These are phyloP conservation scores for Cicer judaicum DNA, from an alignment of 306 rosid species.

Conservation along the genomic window DNA sequence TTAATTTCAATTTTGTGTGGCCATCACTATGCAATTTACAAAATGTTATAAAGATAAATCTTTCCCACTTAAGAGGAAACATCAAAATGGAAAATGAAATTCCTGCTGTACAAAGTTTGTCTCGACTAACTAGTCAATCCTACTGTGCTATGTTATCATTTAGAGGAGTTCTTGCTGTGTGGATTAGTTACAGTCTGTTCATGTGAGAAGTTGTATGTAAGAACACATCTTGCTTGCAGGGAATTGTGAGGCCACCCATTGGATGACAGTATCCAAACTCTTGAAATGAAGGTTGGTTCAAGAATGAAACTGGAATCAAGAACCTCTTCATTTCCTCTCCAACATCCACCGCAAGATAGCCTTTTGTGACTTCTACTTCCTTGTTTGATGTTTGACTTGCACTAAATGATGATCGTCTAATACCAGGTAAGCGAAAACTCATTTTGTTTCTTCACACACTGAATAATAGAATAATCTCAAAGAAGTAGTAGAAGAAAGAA, in stretches of 20 bases:
- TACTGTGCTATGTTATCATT: background rate
- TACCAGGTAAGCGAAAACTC: conserved; percentile 47
- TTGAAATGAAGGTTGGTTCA: conserved; percentile 53
- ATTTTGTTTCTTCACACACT: conserved; percentile 33
- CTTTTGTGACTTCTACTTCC: conserved; percentile 51
- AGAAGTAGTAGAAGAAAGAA: conserved; percentile 1
- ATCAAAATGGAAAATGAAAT: background rate
- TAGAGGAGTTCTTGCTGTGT: background rate
- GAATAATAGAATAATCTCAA: conserved; percentile 4
- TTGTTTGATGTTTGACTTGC: conserved; percentile 27
- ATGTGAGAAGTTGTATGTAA: conserved; percentile 43
- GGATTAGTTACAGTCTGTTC: conserved; percentile 8
- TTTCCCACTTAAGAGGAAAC: conserved; percentile 11
- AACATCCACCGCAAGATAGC: conserved; percentile 58
- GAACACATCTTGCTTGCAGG: conserved; percentile 56
- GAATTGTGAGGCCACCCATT: conserved; percentile 60
- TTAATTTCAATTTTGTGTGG: too few relatives aligned
- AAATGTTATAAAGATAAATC: too few relatives aligned
- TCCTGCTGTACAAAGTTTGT: conserved; percentile 8
- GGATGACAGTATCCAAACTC: conserved; percentile 62
- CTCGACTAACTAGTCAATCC: conserved; percentile 28
- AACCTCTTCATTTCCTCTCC: conserved; percentile 56
- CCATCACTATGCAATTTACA: too few relatives aligned
- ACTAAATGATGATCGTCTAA: conserved; percentile 36
- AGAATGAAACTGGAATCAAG: conserved; percentile 49